Conservation (phyloP, 2,329 filamentous ascomycete genomes). For the Phoma herbarum region DNA sequence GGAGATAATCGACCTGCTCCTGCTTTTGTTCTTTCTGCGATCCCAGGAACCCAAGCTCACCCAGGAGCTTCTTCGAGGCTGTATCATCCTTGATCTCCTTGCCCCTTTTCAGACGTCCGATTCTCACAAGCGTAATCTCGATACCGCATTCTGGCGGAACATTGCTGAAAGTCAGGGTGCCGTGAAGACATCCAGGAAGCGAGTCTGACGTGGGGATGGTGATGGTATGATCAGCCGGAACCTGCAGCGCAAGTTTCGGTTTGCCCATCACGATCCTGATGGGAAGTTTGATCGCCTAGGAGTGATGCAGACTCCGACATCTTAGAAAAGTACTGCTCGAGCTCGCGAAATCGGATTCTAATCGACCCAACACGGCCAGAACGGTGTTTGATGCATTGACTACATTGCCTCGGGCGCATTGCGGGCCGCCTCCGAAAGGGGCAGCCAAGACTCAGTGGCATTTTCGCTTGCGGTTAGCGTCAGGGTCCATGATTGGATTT, state of each 20-base stretch:
- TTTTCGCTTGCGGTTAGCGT: conserved; percentile 7
- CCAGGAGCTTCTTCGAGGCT: conserved; percentile 4
- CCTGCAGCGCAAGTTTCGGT: conserved; percentile 7
- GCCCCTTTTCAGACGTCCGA: conserved; percentile 2
- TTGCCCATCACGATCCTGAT: conserved; percentile 10
- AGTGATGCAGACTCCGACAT: background rate
- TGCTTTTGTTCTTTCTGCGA: conserved; percentile 12
- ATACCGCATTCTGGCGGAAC: conserved; percentile 10
- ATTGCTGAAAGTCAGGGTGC: conserved; percentile 10
- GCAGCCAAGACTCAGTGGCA: conserved; percentile 18
- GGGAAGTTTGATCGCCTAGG: background rate
- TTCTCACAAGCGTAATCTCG: conserved; percentile 14
- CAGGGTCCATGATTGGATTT: background rate
- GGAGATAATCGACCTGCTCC: conserved; percentile 6
- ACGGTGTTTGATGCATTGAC: conserved; percentile 4
- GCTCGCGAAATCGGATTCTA: conserved; percentile 1
- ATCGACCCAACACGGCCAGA: conserved; percentile 6
- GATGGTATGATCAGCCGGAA: conserved; percentile 14
- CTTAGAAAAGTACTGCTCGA: background rate
- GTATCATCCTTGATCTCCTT: background rate
- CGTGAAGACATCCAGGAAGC: background rate
- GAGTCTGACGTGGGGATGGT: background rate
- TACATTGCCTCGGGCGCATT: background rate
- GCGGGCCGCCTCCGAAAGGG: conserved; percentile 3
- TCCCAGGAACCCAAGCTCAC: conserved; percentile 16